Evolutionary conservation across 352 stramenopile genomes (phyloP).

Genomic region (Pythium insidiosum): DNA sequence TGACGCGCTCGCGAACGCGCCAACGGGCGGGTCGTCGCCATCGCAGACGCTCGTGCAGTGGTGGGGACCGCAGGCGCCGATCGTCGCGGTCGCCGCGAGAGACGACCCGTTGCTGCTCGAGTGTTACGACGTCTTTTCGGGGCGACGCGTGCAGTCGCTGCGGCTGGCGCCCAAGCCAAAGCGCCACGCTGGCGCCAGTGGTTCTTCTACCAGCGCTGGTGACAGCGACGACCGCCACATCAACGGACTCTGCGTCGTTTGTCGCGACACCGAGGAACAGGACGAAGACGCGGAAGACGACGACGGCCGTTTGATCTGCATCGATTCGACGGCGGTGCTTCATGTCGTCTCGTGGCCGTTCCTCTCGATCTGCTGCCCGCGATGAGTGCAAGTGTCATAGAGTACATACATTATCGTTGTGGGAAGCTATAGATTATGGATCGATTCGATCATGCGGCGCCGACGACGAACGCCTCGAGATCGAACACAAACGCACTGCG

Average conservation of each 20-base stretch:
- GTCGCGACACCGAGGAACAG: neutral
- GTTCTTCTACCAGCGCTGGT: too few species aligned
- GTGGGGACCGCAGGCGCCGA: slow-evolving; percentile 20
- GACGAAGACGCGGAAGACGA: neutral
- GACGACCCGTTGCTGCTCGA: slow-evolving; percentile 24
- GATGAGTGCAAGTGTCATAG: neutral
- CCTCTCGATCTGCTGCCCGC: slow-evolving; percentile 14
- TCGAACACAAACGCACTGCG: slow-evolving; percentile 22
- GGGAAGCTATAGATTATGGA: too few species aligned
- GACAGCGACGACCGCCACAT: too few species aligned
- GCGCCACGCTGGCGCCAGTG: neutral
- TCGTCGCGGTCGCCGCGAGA: slow-evolving; percentile 39
- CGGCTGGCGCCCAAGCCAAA: slow-evolving; percentile 9
- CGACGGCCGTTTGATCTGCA: slow-evolving; percentile 37
- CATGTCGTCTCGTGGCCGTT: slow-evolving; percentile 38
- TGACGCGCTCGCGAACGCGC: slow-evolving; percentile 27
- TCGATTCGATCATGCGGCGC: too few species aligned
- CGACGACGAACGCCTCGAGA: slow-evolving; percentile 18
- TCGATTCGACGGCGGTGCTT: slow-evolving; percentile 33
- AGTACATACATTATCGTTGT: neutral
- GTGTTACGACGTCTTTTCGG: slow-evolving; percentile 34
- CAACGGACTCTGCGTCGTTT: too few species aligned
- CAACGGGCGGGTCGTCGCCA: slow-evolving; percentile 23
- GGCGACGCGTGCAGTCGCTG: slow-evolving; percentile 34
- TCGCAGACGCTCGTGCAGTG: slow-evolving; percentile 45